Conservation (phyloP, 352 stramenopile genomes). For the Globisporangium orthogonon region DNA sequence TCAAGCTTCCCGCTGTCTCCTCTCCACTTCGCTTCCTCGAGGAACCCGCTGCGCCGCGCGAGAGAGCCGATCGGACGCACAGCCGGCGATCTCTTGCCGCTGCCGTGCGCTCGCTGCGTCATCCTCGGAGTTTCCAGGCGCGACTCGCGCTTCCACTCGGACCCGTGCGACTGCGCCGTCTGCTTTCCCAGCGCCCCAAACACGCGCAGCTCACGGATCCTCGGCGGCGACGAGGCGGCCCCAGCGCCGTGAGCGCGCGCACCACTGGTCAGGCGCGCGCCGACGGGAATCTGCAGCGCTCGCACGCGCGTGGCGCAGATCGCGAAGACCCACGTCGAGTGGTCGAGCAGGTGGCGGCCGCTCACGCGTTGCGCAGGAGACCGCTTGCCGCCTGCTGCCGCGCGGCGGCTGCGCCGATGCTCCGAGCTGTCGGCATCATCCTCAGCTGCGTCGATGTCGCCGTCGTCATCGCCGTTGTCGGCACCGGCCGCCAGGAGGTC, state of each 20-base stretch:
- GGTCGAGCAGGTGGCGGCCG: constrained; percentile 25
- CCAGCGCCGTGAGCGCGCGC: neutral
- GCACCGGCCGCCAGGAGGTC: too few relatives aligned
- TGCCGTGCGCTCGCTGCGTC: constrained; percentile 1
- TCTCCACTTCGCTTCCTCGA: constrained; percentile 52
- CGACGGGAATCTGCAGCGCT: constrained; percentile 36
- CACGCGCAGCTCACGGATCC: constrained; percentile 46
- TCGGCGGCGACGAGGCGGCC: neutral
- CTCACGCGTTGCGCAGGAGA: constrained; percentile 6
- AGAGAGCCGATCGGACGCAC: neutral
- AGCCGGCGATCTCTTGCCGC: neutral
- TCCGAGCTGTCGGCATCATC: constrained; percentile 19
- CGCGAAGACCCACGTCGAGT: constrained; percentile 38
- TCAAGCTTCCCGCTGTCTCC: constrained; percentile 38
- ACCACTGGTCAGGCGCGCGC: constrained; percentile 8
- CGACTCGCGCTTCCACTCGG: constrained; percentile 43
- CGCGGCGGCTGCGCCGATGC: constrained; percentile 2
- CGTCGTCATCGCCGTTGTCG: neutral
- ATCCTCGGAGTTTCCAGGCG: constrained; percentile 4
- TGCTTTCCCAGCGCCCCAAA: constrained; percentile 53
- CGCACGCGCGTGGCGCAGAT: constrained; percentile 35
- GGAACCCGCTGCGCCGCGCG: constrained; percentile 28
- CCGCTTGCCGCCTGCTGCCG: neutral
- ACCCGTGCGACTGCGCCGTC: constrained; percentile 38
- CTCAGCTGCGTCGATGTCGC: constrained; percentile 3